Evolutionary conservation across 148 eudicot species (phyloP), one percentile per base, ranked within the genome.

Genomic region (Spergularia marina): DNA sequence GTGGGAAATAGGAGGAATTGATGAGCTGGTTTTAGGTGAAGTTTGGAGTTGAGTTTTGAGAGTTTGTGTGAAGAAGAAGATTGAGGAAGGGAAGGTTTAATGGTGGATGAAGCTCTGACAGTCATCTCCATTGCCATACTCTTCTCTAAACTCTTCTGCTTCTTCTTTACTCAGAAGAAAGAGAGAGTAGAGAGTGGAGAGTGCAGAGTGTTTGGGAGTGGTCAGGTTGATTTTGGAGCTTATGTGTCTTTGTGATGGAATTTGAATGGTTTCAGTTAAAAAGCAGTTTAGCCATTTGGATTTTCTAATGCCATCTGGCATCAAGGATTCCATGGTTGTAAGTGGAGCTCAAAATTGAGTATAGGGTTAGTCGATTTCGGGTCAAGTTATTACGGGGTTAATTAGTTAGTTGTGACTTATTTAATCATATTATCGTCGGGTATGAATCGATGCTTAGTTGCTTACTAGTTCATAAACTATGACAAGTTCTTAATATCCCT

Each of bases 91-190:
- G 86, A 83, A 55, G 86, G 75, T 77, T 82, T 86, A 58, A 85
- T 76, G 75, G 91, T 71, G 74, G 93, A 78, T 36, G 91, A 70
- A 75, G 91, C 87, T 86, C 90, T 76, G 9, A 88, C 76, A 44
- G 89, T 81, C 89, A 91, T 87, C 82, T 71, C 83, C 85, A 80
- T 83, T 60, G 75, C 77, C 78, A 53, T 30, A 17, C 52, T 69
- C 70, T 64, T 23, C 52, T 69, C 70, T 64, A 16, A 39, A 51
- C 18, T 52, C 78, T 21, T 12, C 16, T 36, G 14, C 47, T 9
- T 10, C 53, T 44, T 10, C 70, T 44, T 21, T 39, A 39, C n/a
- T 13, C 68, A 58, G 16, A 13, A 62, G 39, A 55, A 59, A 72
- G 77, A 34, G 63, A 47, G 53, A 52, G 53, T 23, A 67, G 16